phyloP scores from a whole-genome alignment of 176 grass and related monocot species.

The Oryza rufipogon region DNA sequence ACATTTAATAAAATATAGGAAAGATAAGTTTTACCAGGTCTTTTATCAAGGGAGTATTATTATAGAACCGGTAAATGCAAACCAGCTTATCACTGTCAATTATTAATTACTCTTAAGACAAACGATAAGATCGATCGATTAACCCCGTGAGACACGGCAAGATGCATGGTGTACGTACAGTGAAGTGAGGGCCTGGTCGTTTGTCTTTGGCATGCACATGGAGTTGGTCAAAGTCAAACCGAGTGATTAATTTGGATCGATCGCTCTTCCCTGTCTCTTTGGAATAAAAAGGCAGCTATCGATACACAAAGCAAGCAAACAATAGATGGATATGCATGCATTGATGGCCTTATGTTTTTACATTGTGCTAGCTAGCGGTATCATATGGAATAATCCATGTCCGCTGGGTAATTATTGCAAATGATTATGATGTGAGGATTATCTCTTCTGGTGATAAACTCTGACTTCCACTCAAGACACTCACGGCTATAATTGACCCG shows the following conservation, averaged over 20 bases:
- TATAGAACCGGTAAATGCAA: background rate
- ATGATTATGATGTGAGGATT: too few species aligned
- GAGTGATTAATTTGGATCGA: background rate
- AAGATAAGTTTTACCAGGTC: too few species aligned
- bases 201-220: conserved; percentile 13
- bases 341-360: conserved; percentile 21
- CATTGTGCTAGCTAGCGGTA: background rate
- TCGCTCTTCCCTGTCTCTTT: conserved; percentile 25
- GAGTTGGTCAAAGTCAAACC: conserved; percentile 24
- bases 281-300: background rate
- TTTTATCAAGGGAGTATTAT: too few species aligned
- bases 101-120: background rate
- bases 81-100: background rate
- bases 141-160: background rate
- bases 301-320: background rate
- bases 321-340: background rate
- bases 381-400: conserved; percentile 37
- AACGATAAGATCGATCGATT: background rate
- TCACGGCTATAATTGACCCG: too few species aligned
- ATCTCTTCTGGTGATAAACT: too few species aligned
- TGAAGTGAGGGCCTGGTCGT: background rate
- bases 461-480: too few species aligned
- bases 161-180: background rate
- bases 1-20: too few species aligned
- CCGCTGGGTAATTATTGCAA: background rate